These are phyloP conservation scores for Clarireedia sp. DNA, from an alignment of 2,329 filamentous ascomycete species.

Conservation along the genomic window DNA sequence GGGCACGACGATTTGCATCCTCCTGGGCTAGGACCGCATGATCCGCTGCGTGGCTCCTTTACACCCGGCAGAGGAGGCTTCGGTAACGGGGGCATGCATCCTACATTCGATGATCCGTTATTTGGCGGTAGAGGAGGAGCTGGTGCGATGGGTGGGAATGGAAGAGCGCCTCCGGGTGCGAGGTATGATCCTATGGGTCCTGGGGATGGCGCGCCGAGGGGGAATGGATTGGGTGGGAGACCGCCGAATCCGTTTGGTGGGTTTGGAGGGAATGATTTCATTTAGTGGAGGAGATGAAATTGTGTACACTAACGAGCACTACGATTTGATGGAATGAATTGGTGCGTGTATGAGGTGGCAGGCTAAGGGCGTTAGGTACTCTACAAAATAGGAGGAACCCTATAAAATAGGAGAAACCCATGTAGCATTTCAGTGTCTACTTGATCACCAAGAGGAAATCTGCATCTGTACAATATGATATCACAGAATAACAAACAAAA, in stretches of 20 bases:
- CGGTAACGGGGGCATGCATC: slow-evolving; percentile 70
- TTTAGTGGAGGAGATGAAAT: slow-evolving; percentile 28
- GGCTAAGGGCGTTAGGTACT: not conserved
- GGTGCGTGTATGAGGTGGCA: not conserved
- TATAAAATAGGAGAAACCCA: no score
- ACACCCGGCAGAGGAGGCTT: slow-evolving; percentile 51
- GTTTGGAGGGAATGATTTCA: slow-evolving; percentile 48
- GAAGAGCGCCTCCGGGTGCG: slow-evolving; percentile 71
- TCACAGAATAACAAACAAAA: not conserved
- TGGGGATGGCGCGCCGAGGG: slow-evolving; percentile 46
- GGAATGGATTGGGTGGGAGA: slow-evolving; percentile 32
- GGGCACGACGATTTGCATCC: slow-evolving; percentile 86
- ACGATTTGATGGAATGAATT: not conserved
- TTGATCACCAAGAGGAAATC: no score
- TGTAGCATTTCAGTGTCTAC: no score
- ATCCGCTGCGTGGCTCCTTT: slow-evolving; percentile 65
- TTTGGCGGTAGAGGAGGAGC: slow-evolving; percentile 49
- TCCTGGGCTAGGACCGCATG: slow-evolving; percentile 73
- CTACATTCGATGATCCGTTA: slow-evolving; percentile 85
- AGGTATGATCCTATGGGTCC: slow-evolving; percentile 84
- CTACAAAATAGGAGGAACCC: no score
- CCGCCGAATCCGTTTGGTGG: slow-evolving; percentile 53
- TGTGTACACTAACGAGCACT: not conserved
- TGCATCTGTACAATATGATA: not conserved
- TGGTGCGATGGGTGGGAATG: slow-evolving; percentile 38